Evolutionary conservation across 1,284 basidiomycete genomes (phyloP).

Genomic region (Rhodotorula sp.): DNA sequence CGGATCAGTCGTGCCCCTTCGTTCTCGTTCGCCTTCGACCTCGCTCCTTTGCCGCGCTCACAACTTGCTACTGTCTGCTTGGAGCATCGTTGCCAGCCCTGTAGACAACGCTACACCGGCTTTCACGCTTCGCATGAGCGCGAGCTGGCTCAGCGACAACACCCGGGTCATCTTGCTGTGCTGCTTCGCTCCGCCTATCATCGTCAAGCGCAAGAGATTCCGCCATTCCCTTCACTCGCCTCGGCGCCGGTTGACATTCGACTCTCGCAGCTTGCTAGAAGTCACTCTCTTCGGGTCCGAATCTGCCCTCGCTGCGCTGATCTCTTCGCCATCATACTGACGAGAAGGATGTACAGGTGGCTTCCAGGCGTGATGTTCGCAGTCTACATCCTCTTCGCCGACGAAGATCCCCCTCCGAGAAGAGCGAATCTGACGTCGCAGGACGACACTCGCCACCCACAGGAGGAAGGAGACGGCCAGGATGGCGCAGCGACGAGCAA

Average conservation of each 20-base stretch:
- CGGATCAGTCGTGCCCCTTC: background rate
- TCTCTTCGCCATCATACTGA: accelerated
- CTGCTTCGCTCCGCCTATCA: conserved; percentile 1
- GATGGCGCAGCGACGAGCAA: too few species aligned
- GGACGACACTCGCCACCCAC: too few species aligned
- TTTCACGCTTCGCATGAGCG: background rate
- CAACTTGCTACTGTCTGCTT: background rate
- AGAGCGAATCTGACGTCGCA: too few species aligned
- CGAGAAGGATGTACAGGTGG: background rate
- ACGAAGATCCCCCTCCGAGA: background rate
- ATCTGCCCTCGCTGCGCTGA: background rate
- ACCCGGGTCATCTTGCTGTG: conserved; percentile 6
- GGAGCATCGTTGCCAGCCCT: background rate
- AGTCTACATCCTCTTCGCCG: conserved; percentile 17
- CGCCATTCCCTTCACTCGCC: background rate
- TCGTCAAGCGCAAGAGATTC: conserved; percentile 9
- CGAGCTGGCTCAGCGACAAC: background rate
- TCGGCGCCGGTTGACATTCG: background rate
- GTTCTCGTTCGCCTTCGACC: background rate
- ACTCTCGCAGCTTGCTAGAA: conserved; percentile 7
- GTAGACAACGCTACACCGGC: too few species aligned
- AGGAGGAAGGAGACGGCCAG: too few species aligned
- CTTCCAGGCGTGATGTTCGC: conserved; percentile 23
- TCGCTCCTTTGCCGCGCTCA: background rate
- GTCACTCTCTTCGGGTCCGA: conserved; percentile 7